Percentiles rank a stretch among this genome's conserved stretches.
phyloP scores from a whole-genome alignment of 768 basidiomycete species.

The button mushroom (Agaricus bisporus) region DNA sequence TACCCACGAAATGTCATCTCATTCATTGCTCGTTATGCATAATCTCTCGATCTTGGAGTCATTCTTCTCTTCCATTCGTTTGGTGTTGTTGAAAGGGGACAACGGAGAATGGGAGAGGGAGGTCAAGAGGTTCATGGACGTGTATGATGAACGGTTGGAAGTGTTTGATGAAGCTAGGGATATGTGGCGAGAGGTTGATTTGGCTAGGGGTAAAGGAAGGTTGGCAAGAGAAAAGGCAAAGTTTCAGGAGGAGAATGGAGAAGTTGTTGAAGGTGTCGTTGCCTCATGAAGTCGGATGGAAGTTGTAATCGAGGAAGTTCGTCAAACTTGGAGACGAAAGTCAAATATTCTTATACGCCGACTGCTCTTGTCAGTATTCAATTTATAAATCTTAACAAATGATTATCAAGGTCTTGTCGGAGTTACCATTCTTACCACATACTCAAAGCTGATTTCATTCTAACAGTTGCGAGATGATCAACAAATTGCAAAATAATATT shows the following conservation, averaged over 20 bases:
- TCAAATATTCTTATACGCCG: no score
- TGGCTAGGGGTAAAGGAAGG: constrained; percentile 71
- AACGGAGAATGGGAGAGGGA: constrained; percentile 33
- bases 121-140: constrained; percentile 39
- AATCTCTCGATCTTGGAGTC: constrained; percentile 63
- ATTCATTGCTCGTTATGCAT: constrained; percentile 68
- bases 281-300: no score
- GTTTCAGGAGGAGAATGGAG: constrained; percentile 12
- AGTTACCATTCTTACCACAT: no score
- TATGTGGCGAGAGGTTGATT: constrained; percentile 62
- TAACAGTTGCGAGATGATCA: no score
- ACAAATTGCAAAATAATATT: no score
- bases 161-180: constrained; percentile 47
- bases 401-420: no score
- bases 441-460: no score
- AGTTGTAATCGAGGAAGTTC: no score
- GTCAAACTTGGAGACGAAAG: no score
- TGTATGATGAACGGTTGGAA: constrained; percentile 42
- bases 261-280: no score
- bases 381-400: no score
- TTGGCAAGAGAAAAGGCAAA: constrained; percentile 57
- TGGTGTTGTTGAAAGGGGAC: constrained; percentile 15
- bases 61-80: constrained; percentile 59
- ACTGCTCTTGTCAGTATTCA: no score
- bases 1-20: constrained; percentile 88